Percentiles rank a stretch among this genome's conserved stretches.
Evolutionary conservation across 257 asterid species (phyloP).

Genomic region (Nyctanthes arbortristis): DNA sequence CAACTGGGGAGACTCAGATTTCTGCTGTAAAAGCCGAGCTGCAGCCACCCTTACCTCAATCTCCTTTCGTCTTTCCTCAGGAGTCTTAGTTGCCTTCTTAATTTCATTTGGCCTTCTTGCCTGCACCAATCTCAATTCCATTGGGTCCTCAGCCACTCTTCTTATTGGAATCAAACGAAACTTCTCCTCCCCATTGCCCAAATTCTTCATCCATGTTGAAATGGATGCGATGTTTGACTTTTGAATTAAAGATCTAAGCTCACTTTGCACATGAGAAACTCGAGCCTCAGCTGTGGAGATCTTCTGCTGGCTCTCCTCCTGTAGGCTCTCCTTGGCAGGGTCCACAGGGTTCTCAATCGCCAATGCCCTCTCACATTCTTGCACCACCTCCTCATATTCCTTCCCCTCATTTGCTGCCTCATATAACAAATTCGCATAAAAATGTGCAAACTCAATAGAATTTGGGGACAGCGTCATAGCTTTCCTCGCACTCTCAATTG

Average conservation of each 20-base stretch:
- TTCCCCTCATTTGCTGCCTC: slow-evolving; percentile 67
- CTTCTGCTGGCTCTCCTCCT: slow-evolving; percentile 75
- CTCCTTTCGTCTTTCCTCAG: slow-evolving; percentile 82
- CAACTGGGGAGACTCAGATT: slow-evolving; percentile 44
- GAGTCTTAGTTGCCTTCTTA: slow-evolving; percentile 71
- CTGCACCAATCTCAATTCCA: slow-evolving; percentile 68
- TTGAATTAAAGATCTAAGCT: slow-evolving; percentile 72
- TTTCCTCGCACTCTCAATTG: slow-evolving; percentile 68
- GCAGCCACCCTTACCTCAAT: slow-evolving; percentile 88
- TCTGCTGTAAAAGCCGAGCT: slow-evolving; percentile 77
- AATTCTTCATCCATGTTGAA: slow-evolving; percentile 75
- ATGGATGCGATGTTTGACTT: slow-evolving; percentile 73
- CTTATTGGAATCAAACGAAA: slow-evolving; percentile 72
- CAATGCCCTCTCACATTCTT: slow-evolving; percentile 80
- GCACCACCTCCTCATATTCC: slow-evolving; percentile 79
- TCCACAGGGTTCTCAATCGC: slow-evolving; percentile 77
- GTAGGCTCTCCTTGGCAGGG: slow-evolving; percentile 84
- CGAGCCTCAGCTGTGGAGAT: slow-evolving; percentile 55
- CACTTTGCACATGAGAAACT: slow-evolving; percentile 54
- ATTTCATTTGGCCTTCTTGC: slow-evolving; percentile 72
- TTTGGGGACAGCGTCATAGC: slow-evolving; percentile 57
- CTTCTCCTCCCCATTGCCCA: slow-evolving; percentile 68
- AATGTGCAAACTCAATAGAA: slow-evolving; percentile 78
- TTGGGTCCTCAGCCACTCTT: slow-evolving; percentile 72
- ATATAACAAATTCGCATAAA: slow-evolving; percentile 71